A percentile compares a stretch with the other conserved stretches of the same genome.
These are phyloP conservation scores for Aphanomyces cochlioides DNA, from an alignment of 352 stramenopile species.

Conservation along the genomic window DNA sequence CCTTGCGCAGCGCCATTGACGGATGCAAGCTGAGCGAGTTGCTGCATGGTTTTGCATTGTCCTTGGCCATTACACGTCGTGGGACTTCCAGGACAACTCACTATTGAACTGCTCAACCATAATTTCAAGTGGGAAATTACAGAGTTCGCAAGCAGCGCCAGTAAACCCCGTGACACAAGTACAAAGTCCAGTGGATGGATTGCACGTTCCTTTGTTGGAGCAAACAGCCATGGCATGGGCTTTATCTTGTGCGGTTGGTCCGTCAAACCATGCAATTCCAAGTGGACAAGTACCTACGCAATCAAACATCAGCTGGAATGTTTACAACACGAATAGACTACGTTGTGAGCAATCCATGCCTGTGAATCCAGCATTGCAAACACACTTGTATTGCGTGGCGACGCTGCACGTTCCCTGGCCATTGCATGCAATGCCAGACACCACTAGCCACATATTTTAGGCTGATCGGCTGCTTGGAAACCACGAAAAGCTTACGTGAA, in stretches of 20 bases:
- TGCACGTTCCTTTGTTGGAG: constrained; percentile 58
- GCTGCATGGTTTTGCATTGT: constrained; percentile 69
- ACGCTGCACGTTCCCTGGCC: constrained; percentile 45
- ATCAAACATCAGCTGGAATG: neutral
- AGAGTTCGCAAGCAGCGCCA: constrained; percentile 65
- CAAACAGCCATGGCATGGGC: constrained; percentile 49
- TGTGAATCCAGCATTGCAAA: constrained; percentile 56
- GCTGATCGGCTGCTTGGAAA: constrained; percentile 2
- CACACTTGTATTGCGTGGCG: constrained; percentile 48
- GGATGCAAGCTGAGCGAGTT: constrained; percentile 46
- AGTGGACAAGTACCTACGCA: constrained; percentile 35
- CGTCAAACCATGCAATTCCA: constrained; percentile 68
- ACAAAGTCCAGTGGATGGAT: constrained; percentile 51
- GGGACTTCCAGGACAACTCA: constrained; percentile 45
- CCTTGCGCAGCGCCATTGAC: constrained; percentile 45
- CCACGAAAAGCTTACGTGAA: neutral
- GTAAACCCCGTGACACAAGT: constrained; percentile 66
- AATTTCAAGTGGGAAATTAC: neutral
- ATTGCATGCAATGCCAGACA: constrained; percentile 38
- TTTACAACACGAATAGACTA: neutral
- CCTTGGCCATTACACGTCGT: constrained; percentile 62
- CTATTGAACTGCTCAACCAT: neutral
- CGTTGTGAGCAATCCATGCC: constrained; percentile 55
- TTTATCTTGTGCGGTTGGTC: constrained; percentile 44
- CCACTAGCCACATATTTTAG: neutral